phyloP scores from a whole-genome alignment of 176 grass and related monocot species.

The Phoenix roebelenii region DNA sequence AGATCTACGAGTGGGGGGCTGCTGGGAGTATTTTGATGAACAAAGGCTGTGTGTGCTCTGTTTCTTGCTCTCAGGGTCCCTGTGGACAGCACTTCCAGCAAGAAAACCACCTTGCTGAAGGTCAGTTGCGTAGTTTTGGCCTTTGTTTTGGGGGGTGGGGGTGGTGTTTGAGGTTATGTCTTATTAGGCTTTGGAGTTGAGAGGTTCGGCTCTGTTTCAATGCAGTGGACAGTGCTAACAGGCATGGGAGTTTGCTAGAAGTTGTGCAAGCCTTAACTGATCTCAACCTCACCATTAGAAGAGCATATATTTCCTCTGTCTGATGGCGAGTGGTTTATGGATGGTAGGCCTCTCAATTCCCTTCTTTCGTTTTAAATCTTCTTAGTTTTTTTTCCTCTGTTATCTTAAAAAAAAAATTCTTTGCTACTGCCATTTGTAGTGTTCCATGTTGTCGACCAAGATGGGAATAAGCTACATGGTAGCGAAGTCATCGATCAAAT shows the following conservation, averaged over 20 bases:
- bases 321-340: conserved; percentile 50
- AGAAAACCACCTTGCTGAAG: conserved; percentile 41
- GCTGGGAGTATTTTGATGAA: too few relatives aligned
- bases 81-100: conserved; percentile 41
- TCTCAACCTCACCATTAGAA: conserved; percentile 35
- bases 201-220: background rate
- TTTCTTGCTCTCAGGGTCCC: conserved; percentile 21
- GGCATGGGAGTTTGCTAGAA: conserved; percentile 38
- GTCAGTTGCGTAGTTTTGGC: conserved; percentile 13
- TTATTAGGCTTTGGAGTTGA: conserved; percentile 3
- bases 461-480: conserved; percentile 23
- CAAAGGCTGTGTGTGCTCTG: background rate
- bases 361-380: background rate
- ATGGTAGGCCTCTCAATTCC: conserved; percentile 16
- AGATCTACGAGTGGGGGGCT: too few relatives aligned
- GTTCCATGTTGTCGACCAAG: conserved; percentile 25
- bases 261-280: conserved; percentile 39
- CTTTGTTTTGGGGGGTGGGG: too few relatives aligned
- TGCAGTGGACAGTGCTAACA: conserved; percentile 43
- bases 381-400: background rate
- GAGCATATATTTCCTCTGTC: conserved; percentile 39
- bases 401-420: conserved; percentile 2
- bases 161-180: background rate
- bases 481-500: conserved; percentile 20
- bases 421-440: conserved; percentile 6